phyloP scores from a whole-genome alignment of 140 eudicot species.

The Anethum foeniculum region DNA sequence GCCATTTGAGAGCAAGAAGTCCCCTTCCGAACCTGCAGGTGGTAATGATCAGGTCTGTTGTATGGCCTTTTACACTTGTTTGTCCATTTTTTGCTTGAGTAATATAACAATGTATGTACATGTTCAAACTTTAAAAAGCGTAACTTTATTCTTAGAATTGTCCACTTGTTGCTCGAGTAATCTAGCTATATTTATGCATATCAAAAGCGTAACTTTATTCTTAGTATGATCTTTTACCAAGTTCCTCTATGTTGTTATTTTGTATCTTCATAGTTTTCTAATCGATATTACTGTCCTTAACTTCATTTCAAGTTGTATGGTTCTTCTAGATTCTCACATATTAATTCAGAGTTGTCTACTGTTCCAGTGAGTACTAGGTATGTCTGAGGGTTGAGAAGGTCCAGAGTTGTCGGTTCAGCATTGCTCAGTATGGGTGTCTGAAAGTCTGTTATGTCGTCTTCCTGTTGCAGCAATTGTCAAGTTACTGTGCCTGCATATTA shows the following conservation, averaged over 20 bases:
- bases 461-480: conserved; percentile 66
- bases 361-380: conserved; percentile 97
- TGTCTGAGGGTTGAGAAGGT: conserved; percentile 71
- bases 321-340: conserved; percentile 18
- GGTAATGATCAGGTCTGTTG: conserved; percentile 82
- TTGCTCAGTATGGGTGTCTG: conserved; percentile 93
- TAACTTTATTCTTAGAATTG: too few relatives aligned
- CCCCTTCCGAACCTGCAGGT: conserved; percentile 45
- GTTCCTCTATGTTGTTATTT: neutral
- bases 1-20: conserved; percentile 50
- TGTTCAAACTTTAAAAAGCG: conserved; percentile 19
- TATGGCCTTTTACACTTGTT: conserved; percentile 16
- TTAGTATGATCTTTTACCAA: neutral
- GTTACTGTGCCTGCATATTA: conserved; percentile 36
- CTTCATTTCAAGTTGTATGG: neutral
- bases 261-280: conserved; percentile 5
- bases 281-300: neutral
- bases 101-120: conserved; percentile 9
- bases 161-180: too few relatives aligned
- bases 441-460: conserved; percentile 84
- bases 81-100: conserved; percentile 14
- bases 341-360: conserved; percentile 64
- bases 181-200: too few relatives aligned
- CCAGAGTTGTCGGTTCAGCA: conserved; percentile 91
- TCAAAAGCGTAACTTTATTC: too few relatives aligned